These are phyloP conservation scores for Aspergillus udagawae DNA, from an alignment of 2,329 filamentous ascomycete species.

Conservation along the genomic window DNA sequence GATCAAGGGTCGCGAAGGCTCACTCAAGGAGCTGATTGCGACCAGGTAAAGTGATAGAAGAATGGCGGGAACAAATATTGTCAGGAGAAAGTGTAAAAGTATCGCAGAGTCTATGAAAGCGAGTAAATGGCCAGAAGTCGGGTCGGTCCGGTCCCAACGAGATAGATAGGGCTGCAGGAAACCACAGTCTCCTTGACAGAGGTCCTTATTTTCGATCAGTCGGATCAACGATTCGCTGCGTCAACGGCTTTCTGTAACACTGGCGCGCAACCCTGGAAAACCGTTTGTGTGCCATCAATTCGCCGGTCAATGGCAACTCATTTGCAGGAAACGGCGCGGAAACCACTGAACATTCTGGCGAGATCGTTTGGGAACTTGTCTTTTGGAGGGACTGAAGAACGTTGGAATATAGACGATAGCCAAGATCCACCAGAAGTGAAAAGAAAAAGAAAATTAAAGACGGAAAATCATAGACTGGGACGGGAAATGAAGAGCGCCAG, in stretches of 20 bases:
- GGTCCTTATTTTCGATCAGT: slow-evolving; percentile 1
- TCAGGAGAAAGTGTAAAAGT: not conserved
- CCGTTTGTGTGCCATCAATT: slow-evolving; percentile 18
- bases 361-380: not conserved
- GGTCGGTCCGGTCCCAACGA: not conserved
- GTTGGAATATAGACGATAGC: not conserved
- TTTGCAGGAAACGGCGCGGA: slow-evolving; percentile 14
- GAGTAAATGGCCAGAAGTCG: not conserved
- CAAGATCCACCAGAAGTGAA: slow-evolving; percentile 5
- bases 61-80: not conserved
- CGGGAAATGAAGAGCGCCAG: not conserved
- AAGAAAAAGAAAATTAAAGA: slow-evolving; percentile 5
- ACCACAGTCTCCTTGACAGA: not conserved
- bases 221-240: slow-evolving; percentile 6
- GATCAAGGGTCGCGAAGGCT: not conserved
- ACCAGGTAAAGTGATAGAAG: slow-evolving; percentile 8
- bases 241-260: slow-evolving; percentile 11
- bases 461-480: not conserved
- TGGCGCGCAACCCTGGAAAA: slow-evolving; percentile 13
- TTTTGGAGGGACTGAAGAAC: not conserved
- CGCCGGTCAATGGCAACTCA: slow-evolving; percentile 19
- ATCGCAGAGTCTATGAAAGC: not conserved
- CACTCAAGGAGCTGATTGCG: not conserved
- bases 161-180: slow-evolving; percentile 3
- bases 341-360: slow-evolving; percentile 16